A percentile compares a stretch with the other conserved stretches of the same genome.
These are phyloP conservation scores for Lactarius pseudohatsudake DNA, from an alignment of 768 basidiomycete genomes.

Conservation along the genomic window DNA sequence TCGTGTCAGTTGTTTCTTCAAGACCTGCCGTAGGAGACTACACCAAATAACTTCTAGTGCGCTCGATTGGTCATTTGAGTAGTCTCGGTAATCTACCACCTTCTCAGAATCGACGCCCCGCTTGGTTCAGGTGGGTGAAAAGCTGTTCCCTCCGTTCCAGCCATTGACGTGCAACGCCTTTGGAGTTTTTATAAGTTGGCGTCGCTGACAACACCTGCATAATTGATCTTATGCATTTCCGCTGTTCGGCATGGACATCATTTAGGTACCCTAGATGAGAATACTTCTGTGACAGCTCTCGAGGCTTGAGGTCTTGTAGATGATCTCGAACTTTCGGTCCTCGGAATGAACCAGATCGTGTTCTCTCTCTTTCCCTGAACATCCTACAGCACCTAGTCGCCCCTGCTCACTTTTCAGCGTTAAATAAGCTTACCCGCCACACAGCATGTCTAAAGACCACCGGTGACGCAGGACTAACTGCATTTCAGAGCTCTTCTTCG, in stretches of 20 bases:
- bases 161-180: not conserved
- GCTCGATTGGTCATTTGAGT: not conserved
- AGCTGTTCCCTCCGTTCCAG: not conserved
- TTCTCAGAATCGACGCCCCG: slow-evolving; percentile 2
- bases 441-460: too few relatives aligned
- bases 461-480: too few relatives aligned
- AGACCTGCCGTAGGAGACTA: not conserved
- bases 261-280: not conserved
- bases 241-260: not conserved
- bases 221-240: too few relatives aligned
- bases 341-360: slow-evolving; percentile 5
- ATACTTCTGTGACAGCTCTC: not conserved
- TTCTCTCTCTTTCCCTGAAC: not conserved
- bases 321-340: not conserved
- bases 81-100: not conserved
- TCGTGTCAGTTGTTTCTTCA: not conserved
- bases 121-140: not conserved
- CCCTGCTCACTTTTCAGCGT: too few relatives aligned
- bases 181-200: too few relatives aligned
- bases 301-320: not conserved
- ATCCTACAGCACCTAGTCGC: not conserved
- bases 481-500: too few relatives aligned
- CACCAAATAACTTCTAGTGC: not conserved
- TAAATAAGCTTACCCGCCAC: too few relatives aligned
- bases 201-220: too few relatives aligned